Evolutionary conservation across 352 stramenopile species (phyloP).

Genomic region (Phytophthora sansomeana): DNA sequence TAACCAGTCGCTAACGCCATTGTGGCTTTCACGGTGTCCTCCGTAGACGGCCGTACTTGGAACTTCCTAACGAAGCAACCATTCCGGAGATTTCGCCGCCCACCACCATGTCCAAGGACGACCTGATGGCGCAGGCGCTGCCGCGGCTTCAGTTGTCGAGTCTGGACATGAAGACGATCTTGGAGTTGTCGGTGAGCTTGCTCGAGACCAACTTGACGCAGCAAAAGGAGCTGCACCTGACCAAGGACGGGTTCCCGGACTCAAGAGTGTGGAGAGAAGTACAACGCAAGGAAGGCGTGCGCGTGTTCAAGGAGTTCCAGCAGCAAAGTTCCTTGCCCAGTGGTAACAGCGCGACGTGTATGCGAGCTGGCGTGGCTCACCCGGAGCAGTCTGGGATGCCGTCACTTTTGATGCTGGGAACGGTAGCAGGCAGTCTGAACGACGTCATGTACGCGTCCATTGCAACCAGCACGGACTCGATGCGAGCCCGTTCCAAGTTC

Average conservation of each 20-base stretch:
- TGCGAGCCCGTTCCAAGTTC: slow-evolving; percentile 55
- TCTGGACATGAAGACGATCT: slow-evolving; percentile 42
- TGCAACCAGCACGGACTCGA: slow-evolving; percentile 41
- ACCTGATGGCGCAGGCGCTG: slow-evolving; percentile 44
- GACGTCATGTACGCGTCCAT: slow-evolving; percentile 66
- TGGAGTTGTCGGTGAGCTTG: slow-evolving; percentile 43
- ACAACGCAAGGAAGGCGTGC: slow-evolving; percentile 46
- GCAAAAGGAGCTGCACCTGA: slow-evolving; percentile 48
- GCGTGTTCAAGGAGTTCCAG: slow-evolving; percentile 50
- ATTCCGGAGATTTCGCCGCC: slow-evolving; percentile 27
- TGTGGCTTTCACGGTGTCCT: slow-evolving; percentile 18
- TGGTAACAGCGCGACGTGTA: slow-evolving; percentile 35
- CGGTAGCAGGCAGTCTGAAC: slow-evolving; percentile 48
- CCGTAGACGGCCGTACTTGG: background rate
- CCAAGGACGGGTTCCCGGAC: slow-evolving; percentile 50
- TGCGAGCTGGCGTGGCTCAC: slow-evolving; percentile 24
- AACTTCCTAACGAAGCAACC: slow-evolving; percentile 19
- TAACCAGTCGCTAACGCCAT: slow-evolving; percentile 27
- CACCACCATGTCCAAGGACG: slow-evolving; percentile 46
- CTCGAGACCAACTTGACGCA: slow-evolving; percentile 58
- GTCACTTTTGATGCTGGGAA: slow-evolving; percentile 44
- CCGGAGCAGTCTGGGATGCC: slow-evolving; percentile 29
- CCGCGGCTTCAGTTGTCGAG: slow-evolving; percentile 45
- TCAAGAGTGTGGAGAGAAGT: slow-evolving; percentile 53
- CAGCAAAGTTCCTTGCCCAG: slow-evolving; percentile 28